phyloP scores from a whole-genome alignment of 306 rosid genomes.

The Pyrus pyrifolia region DNA sequence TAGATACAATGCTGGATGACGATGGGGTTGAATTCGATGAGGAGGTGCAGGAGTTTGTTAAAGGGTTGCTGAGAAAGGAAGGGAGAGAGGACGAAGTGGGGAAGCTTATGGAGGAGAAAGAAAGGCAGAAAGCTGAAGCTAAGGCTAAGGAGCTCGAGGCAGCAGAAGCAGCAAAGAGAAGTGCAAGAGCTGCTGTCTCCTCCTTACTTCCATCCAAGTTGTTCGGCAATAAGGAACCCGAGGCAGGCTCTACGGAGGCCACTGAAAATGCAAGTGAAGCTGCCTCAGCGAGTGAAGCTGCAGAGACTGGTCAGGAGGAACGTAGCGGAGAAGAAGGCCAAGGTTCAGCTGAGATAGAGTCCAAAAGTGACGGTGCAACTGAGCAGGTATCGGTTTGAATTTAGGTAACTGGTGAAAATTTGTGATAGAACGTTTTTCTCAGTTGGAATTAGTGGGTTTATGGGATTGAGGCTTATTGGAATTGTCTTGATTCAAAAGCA shows the following conservation, averaged over 20 bases:
- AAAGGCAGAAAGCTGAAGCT: constrained; percentile 83
- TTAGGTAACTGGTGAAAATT: constrained; percentile 6
- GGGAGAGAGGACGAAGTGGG: constrained; percentile 78
- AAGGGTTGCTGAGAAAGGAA: constrained; percentile 69
- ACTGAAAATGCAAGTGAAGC: constrained; percentile 24
- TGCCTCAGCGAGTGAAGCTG: constrained; percentile 22
- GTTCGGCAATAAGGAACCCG: constrained; percentile 58
- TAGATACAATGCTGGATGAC: constrained; percentile 70
- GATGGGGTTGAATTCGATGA: constrained; percentile 60
- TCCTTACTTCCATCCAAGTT: constrained; percentile 75
- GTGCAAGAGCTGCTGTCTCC: constrained; percentile 70
- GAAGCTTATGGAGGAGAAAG: constrained; percentile 89
- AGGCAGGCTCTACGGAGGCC: constrained; percentile 24
- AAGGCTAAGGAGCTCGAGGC: constrained; percentile 94
- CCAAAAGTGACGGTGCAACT: constrained; percentile 31
- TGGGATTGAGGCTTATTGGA: neutral
- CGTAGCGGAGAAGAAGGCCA: constrained; percentile 2
- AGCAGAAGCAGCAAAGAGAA: constrained; percentile 86
- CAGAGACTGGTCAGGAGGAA: constrained; percentile 15
- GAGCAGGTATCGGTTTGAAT: constrained; percentile 32
- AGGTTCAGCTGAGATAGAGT: constrained; percentile 15
- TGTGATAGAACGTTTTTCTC: neutral
- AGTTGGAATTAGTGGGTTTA: neutral
- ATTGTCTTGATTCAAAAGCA: neutral
- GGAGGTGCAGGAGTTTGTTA: constrained; percentile 80